These are phyloP conservation scores for Lactarius pseudohatsudake DNA, from an alignment of 768 basidiomycete genomes.

Conservation along the genomic window DNA sequence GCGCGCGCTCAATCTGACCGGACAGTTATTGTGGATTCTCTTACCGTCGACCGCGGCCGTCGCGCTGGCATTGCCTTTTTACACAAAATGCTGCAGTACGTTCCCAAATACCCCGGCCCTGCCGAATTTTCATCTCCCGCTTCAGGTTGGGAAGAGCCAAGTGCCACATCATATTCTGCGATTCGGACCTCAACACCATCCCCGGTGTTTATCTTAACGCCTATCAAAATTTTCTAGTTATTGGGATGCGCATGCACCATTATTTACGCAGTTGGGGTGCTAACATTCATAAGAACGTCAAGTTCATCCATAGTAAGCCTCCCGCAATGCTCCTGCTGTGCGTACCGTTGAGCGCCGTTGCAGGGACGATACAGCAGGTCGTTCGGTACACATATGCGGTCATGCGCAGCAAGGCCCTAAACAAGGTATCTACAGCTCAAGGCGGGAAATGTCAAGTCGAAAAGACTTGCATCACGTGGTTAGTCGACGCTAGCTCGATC, in stretches of 20 bases:
- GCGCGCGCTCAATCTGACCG: conserved; percentile 1
- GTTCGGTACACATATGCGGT: conserved; percentile 56
- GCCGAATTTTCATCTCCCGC: background rate
- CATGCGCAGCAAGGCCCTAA: conserved; percentile 47
- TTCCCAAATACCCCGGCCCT: conserved; percentile 19
- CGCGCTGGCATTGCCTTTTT: conserved; percentile 63
- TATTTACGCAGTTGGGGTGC: conserved; percentile 69
- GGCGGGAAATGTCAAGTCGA: conserved; percentile 46
- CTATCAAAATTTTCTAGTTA: conserved; percentile 80
- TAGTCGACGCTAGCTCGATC: conserved; percentile 29
- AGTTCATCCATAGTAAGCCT: conserved; percentile 57
- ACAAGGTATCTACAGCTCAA: conserved; percentile 41
- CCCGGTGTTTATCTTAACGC: conserved; percentile 73
- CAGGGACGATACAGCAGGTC: conserved; percentile 63
- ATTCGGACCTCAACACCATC: conserved; percentile 63
- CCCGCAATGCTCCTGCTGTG: conserved; percentile 4
- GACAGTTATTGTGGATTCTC: conserved; percentile 61
- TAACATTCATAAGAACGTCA: conserved; percentile 42
- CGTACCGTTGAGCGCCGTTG: background rate
- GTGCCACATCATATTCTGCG: conserved; percentile 79
- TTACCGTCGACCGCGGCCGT: conserved; percentile 69
- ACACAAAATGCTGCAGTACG: conserved; percentile 75
- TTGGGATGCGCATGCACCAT: conserved; percentile 83
- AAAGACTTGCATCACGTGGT: conserved; percentile 63
- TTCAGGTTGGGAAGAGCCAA: conserved; percentile 67